These are phyloP conservation scores for Hyphopichia burtonii DNA, from an alignment of 1,139 yeast species.

Conservation along the genomic window DNA sequence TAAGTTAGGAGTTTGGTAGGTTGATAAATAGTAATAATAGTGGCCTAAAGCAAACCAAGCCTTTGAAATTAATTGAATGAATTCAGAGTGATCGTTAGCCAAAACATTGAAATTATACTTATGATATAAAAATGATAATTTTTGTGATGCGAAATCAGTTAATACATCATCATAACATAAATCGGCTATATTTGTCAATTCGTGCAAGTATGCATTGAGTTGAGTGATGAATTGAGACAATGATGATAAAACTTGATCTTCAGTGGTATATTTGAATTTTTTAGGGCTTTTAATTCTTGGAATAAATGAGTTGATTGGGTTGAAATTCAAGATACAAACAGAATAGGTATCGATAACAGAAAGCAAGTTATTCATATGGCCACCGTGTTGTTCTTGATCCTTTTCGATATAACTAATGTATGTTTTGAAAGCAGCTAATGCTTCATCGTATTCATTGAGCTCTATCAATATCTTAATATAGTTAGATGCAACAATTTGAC, in stretches of 20 bases:
- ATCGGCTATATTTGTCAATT: conserved; percentile 22
- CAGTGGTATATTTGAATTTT: conserved; percentile 27
- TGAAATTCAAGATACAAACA: conserved; percentile 33
- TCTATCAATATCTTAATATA: conserved; percentile 36
- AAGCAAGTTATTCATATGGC: conserved; percentile 33
- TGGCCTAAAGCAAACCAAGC: conserved; percentile 44
- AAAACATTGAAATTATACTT: conserved; percentile 37
- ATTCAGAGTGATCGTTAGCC: conserved; percentile 27
- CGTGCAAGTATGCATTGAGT: conserved; percentile 23
- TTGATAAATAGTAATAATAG: conserved; percentile 29
- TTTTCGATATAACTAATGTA: conserved; percentile 33
- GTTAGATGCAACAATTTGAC: conserved; percentile 32
- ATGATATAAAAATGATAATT: conserved; percentile 38
- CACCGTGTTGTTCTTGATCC: conserved; percentile 34
- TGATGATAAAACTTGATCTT: conserved; percentile 19
- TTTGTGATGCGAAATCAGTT: conserved; percentile 14
- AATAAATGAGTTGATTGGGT: conserved; percentile 32
- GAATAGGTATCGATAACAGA: conserved; percentile 38
- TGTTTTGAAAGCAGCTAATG: conserved; percentile 43
- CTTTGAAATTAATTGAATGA: conserved; percentile 31
- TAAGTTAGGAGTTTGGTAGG: conserved; percentile 25
- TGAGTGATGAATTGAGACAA: conserved; percentile 19
- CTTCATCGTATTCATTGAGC: conserved; percentile 42
- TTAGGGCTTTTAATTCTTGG: conserved; percentile 11
- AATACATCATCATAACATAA: conserved; percentile 26